Conservation (phyloP, 1,139 yeast species). For the Blastobotrys proliferans region DNA sequence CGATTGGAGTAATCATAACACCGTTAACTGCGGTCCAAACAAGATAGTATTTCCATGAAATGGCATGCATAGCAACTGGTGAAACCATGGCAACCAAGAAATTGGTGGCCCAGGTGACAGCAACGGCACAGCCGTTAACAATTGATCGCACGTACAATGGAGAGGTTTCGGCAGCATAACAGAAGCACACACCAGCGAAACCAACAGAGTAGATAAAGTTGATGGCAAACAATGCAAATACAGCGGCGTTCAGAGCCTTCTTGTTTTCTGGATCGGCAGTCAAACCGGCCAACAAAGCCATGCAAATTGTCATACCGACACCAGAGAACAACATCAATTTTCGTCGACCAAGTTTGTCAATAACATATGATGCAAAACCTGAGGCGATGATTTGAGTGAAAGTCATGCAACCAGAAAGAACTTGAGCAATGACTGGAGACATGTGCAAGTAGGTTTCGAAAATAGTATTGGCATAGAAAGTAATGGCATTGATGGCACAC, state of each 20-base stretch:
- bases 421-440: slow-evolving; percentile 37
- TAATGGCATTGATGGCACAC: slow-evolving; percentile 66
- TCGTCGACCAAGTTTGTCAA: slow-evolving; percentile 22
- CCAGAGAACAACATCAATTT: slow-evolving; percentile 19
- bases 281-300: slow-evolving; percentile 24
- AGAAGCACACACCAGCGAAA: slow-evolving; percentile 24
- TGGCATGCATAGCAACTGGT: slow-evolving; percentile 39
- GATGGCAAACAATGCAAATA: slow-evolving; percentile 22
- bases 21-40: slow-evolving; percentile 34
- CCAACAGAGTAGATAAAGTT: slow-evolving; percentile 24
- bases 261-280: slow-evolving; percentile 20
- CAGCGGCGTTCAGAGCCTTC: slow-evolving; percentile 23
- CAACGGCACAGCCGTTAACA: slow-evolving; percentile 44
- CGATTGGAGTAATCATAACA: slow-evolving; percentile 28
- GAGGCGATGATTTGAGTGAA: slow-evolving; percentile 31
- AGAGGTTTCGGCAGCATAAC: slow-evolving; percentile 56
- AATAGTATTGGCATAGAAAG: slow-evolving; percentile 37
- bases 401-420: slow-evolving; percentile 42
- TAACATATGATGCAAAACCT: slow-evolving; percentile 19
- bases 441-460: slow-evolving; percentile 42
- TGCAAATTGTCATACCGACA: slow-evolving; percentile 22
- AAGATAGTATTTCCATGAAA: slow-evolving; percentile 37
- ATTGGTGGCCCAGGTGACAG: slow-evolving; percentile 43
- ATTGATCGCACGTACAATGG: slow-evolving; percentile 60
- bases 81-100: slow-evolving; percentile 43